A percentile compares a stretch with the other conserved stretches of the same genome.
phyloP scores from a whole-genome alignment of 2,329 filamentous ascomycete species.

The Penicillium hesseltinei region DNA sequence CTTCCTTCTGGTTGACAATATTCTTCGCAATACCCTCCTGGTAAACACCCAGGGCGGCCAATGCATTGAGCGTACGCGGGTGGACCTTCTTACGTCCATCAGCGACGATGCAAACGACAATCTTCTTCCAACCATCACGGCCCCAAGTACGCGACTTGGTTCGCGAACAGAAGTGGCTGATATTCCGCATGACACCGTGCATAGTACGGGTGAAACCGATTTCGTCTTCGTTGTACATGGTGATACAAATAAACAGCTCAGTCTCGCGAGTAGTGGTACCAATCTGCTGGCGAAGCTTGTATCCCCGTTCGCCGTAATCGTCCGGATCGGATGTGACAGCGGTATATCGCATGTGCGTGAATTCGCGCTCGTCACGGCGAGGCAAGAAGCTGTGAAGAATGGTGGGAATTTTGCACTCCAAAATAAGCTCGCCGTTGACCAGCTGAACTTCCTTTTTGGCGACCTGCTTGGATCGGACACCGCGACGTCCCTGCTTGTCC shows the following conservation, averaged over 20 bases:
- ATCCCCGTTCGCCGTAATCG: slow-evolving; percentile 83
- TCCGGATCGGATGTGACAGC: slow-evolving; percentile 98
- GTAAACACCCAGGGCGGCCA: slow-evolving; percentile 96
- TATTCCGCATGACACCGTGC: slow-evolving; percentile 98
- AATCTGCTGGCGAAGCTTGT: slow-evolving; percentile 89
- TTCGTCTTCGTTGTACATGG: slow-evolving; percentile 99
- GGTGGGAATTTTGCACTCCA: slow-evolving; percentile 98
- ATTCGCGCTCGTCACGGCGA: slow-evolving; percentile 87
- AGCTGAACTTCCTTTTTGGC: slow-evolving; percentile 90
- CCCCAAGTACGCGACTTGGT: slow-evolving; percentile 95
- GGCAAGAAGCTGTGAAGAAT: slow-evolving; percentile 97
- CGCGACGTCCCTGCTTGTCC: slow-evolving; percentile 79
- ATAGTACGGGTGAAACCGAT: slow-evolving; percentile 95
- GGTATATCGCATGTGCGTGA: slow-evolving; percentile 98
- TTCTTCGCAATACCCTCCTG: slow-evolving; percentile 99
- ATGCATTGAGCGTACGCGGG: slow-evolving; percentile 84
- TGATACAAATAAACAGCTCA: slow-evolving; percentile 93
- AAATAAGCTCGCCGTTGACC: slow-evolving; percentile 94
- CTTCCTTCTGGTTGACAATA: slow-evolving; percentile 90
- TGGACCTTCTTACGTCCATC: slow-evolving; percentile 94
- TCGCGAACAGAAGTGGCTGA: slow-evolving; percentile 91
- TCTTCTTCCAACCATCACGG: slow-evolving; percentile 97
- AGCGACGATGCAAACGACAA: slow-evolving; percentile 94
- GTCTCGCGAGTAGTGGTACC: slow-evolving; percentile 82
- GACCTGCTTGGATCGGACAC: slow-evolving; percentile 83